Conservation (phyloP, 2,329 filamentous ascomycete genomes). For the Cladosporium velox region DNA sequence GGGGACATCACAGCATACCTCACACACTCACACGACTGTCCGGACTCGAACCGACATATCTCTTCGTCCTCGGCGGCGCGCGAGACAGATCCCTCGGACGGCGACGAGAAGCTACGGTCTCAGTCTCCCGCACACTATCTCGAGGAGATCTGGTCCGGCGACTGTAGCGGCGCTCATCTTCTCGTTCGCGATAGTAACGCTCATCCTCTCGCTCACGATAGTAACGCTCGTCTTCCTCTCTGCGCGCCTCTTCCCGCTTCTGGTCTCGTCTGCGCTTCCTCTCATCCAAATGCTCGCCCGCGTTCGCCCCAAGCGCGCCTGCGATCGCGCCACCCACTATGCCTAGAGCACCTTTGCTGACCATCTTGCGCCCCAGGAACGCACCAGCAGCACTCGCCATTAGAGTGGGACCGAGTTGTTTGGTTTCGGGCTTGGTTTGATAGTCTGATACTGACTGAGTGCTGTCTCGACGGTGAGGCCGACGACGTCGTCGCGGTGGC, state of each 20-base stretch:
- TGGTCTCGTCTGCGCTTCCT: constrained; percentile 8
- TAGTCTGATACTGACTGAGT: constrained; percentile 51
- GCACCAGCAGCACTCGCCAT: constrained; percentile 16
- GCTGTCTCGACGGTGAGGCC: constrained; percentile 43
- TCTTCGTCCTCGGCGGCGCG: constrained; percentile 24
- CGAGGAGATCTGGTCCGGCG: neutral
- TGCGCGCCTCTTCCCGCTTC: neutral
- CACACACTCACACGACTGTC: constrained; percentile 9
- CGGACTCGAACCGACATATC: constrained; percentile 18
- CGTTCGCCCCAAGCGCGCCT: constrained; percentile 17
- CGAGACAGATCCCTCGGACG: constrained; percentile 52
- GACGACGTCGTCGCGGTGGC: constrained; percentile 52
- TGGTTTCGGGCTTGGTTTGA: neutral
- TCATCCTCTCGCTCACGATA: constrained; percentile 2
- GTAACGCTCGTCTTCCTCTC: neutral
- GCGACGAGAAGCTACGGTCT: constrained; percentile 40
- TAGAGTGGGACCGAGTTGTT: constrained; percentile 16
- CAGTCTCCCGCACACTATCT: neutral
- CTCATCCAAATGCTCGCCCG: constrained; percentile 18
- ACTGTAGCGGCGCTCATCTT: constrained; percentile 2
- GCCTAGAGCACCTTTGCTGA: constrained; percentile 18
- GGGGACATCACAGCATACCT: neutral
- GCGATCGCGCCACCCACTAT: constrained; percentile 20
- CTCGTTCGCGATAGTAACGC: neutral
- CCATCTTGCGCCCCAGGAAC: constrained; percentile 14